phyloP scores from a whole-genome alignment of 78 protist genomes.

The Protostelium mycophagum region DNA sequence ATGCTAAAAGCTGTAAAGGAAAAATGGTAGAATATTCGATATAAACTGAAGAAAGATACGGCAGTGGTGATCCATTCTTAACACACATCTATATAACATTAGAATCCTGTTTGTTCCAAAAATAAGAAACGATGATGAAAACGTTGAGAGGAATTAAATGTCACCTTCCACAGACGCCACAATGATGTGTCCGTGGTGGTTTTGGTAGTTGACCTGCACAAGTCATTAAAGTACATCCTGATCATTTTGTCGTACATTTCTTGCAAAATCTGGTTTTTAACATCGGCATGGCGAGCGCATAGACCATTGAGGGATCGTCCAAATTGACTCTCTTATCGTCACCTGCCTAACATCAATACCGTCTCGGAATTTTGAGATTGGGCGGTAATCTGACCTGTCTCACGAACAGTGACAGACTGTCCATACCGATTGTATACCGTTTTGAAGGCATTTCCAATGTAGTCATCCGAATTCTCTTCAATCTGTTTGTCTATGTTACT shows the following conservation, averaged over 20 bases:
- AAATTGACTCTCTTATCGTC: not conserved
- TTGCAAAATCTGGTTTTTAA: not conserved
- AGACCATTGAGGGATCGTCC: not conserved
- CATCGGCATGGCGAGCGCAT: not conserved
- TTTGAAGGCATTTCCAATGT: not conserved
- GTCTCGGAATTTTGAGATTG: not conserved
- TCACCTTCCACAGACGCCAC: not conserved
- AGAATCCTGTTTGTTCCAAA: too few relatives aligned
- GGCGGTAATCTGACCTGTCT: not conserved
- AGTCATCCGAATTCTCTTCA: not conserved
- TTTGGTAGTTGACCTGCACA: not conserved
- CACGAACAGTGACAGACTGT: not conserved
- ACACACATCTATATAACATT: not conserved
- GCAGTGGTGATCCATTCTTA: not conserved
- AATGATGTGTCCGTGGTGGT: not conserved
- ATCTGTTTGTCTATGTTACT: not conserved
- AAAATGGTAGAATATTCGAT: not conserved
- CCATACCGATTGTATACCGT: not conserved
- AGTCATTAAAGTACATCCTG: too few relatives aligned
- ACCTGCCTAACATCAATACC: not conserved
- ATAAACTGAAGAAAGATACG: not conserved
- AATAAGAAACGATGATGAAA: not conserved
- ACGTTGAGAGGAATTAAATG: not conserved
- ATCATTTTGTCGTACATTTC: not conserved
- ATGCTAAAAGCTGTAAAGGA: not conserved